A percentile compares a stretch with the other conserved stretches of the same genome.
phyloP scores from a whole-genome alignment of 345 rosid species.

The Triadica sebifera region DNA sequence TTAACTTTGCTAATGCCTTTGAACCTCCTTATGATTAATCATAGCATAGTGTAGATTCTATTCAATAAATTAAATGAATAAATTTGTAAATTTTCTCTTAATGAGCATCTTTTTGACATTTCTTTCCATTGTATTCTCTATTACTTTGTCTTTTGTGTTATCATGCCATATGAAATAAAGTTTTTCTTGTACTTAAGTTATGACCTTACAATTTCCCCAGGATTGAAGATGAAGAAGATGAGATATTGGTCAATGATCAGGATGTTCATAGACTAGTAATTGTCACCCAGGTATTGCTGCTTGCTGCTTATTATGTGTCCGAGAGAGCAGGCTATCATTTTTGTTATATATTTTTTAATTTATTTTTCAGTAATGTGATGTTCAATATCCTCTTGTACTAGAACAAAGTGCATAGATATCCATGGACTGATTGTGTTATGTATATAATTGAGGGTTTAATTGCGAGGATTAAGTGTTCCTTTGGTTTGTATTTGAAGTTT shows the following conservation, averaged over 20 bases:
- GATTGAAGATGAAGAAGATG: constrained; percentile 84
- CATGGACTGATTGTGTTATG: neutral
- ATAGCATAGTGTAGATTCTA: neutral
- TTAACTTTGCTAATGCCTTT: neutral
- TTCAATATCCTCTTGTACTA: neutral
- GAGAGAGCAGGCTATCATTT: neutral
- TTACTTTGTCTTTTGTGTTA: neutral
- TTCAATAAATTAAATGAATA: neutral
- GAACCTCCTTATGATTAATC: neutral
- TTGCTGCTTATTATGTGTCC: neutral
- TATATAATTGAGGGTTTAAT: neutral
- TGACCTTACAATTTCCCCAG: constrained; percentile 29
- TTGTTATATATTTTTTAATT: neutral
- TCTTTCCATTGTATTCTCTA: neutral
- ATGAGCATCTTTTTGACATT: neutral
- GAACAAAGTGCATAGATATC: neutral
- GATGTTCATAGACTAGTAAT: constrained; percentile 94
- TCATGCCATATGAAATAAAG: neutral
- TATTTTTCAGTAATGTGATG: neutral
- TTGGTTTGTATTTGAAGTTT: neutral
- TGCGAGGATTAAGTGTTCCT: neutral
- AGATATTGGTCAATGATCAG: constrained; percentile 59
- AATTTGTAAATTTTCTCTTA: neutral
- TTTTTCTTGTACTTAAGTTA: neutral
- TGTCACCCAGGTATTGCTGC: constrained; percentile 75